Conservation (phyloP, 2,329 filamentous ascomycete genomes). For the Pseudogymnoascus sp. region DNA sequence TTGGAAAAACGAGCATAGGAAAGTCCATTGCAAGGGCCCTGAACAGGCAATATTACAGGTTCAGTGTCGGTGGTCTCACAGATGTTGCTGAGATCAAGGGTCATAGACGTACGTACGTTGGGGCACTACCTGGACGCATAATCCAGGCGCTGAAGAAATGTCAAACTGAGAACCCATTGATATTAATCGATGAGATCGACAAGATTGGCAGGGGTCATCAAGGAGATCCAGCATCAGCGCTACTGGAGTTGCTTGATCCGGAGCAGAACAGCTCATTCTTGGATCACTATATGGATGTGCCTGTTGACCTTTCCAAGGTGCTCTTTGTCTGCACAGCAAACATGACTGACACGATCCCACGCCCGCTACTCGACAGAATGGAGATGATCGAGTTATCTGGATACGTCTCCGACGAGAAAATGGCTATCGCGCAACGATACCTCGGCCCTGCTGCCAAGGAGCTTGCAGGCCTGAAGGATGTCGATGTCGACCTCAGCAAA, state of each 20-base stretch:
- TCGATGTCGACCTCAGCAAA: conserved; percentile 78
- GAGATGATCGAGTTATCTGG: conserved; percentile 94
- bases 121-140: conserved; percentile 88
- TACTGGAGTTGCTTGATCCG: conserved; percentile 88
- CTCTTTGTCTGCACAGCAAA: conserved; percentile 98
- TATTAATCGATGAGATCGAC: conserved; percentile 95
- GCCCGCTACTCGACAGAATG: conserved; percentile 92
- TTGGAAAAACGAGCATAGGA: conserved; percentile 97
- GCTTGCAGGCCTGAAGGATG: conserved; percentile 79
- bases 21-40: conserved; percentile 94
- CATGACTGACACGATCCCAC: conserved; percentile 95
- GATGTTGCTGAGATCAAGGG: conserved; percentile 99
- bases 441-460: conserved; percentile 92
- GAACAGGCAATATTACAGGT: conserved; percentile 95
- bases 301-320: conserved; percentile 94
- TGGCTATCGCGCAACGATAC: conserved; percentile 92
- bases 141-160: conserved; percentile 99
- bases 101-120: conserved; percentile 91
- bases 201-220: conserved; percentile 97
- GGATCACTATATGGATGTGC: conserved; percentile 98
- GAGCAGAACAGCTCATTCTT: conserved; percentile 97
- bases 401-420: conserved; percentile 97
- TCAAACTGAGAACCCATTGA: conserved; percentile 94
- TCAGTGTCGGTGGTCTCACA: conserved; percentile 92
- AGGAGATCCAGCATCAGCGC: conserved; percentile 88